Evolutionary conservation across 176 grass and related monocot genomes (phyloP), one percentile per base, ranked within the genome.

Genomic region (Aegilops sharonensis): DNA sequence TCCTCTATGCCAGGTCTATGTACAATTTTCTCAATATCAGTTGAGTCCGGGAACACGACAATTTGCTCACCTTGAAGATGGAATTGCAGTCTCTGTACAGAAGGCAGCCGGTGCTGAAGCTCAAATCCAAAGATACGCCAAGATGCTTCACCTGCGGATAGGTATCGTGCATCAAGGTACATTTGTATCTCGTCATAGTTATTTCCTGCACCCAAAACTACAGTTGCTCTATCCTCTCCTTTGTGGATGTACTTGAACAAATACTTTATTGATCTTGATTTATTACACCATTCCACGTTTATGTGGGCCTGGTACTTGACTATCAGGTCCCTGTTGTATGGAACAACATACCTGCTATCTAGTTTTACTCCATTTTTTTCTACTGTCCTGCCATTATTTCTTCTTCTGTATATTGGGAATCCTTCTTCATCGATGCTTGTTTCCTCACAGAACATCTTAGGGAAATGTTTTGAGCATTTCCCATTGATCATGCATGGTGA

Each of bases 221-320:
- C 5, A 36, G 7, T 81, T 11, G 80, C 34, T 12, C 13, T 25
- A 30, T 82, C 90, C 7, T 82, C 32, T 3, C 77, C 76, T 40
- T 88, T 91, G 18, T 68, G 78, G 1, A 91, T 78, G 36, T 88
- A 91, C 45, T 85, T 91, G 17, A 91, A 87, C 0, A 91, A 36
- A 5, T 84, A 91, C 34, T 91, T 91, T 5, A 91, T 91, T 2
- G 81, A 56, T 10, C 68, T 79, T 2, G 79, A 68, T 67, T 70
- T 68, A 1, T 91, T 77, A 9, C 89, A 91, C 66, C 36, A 70
- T 20, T 91, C 85, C 1, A 88, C 66, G 7, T 81, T 85, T 15
- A 85, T 84, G 9, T 91, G 86, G 11, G 75, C 85, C 30, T 75
- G 64, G 15, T 91, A 91, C 17, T 85, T 88, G 10, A 85, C 27